Evolutionary conservation across 176 grass and related monocot genomes (phyloP).

Genomic region (Oropetium thomaeum): DNA sequence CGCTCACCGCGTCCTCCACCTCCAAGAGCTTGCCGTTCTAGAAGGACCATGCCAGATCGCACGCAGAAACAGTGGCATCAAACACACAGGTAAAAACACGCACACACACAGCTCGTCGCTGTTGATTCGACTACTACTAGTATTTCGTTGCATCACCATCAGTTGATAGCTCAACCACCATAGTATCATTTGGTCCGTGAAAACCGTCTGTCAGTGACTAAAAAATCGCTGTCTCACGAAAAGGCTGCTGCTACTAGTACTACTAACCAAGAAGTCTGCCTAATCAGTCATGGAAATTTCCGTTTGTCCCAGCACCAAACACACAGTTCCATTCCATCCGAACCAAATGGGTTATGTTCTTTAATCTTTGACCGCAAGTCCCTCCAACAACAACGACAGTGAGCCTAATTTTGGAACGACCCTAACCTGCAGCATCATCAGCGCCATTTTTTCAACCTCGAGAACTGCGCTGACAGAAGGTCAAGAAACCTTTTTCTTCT

Average conservation of each 20-base stretch:
- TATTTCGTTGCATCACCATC: not conserved
- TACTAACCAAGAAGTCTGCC: not conserved
- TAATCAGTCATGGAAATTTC: conserved; percentile 1
- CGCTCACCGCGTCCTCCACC: conserved; percentile 58
- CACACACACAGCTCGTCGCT: not conserved
- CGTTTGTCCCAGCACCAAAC: not conserved
- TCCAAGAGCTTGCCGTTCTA: conserved; percentile 98
- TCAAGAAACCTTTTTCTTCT: conserved; percentile 1
- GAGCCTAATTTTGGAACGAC: not conserved
- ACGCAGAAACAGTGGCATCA: not conserved
- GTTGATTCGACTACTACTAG: no score
- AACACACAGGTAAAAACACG: conserved; percentile 32
- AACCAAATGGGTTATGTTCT: not conserved
- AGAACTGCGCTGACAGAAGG: not conserved
- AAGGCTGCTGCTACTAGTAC: not conserved
- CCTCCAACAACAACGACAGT: not conserved
- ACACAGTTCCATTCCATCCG: not conserved
- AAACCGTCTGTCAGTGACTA: not conserved
- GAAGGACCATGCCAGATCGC: not conserved
- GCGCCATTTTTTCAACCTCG: conserved; percentile 9
- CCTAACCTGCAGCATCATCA: not conserved
- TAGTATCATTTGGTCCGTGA: conserved; percentile 11
- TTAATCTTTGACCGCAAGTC: not conserved
- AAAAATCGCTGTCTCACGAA: not conserved
- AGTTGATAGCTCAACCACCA: not conserved